These are phyloP conservation scores for Ochetophila trinervis DNA, from an alignment of 306 rosid species.

Conservation along the genomic window DNA sequence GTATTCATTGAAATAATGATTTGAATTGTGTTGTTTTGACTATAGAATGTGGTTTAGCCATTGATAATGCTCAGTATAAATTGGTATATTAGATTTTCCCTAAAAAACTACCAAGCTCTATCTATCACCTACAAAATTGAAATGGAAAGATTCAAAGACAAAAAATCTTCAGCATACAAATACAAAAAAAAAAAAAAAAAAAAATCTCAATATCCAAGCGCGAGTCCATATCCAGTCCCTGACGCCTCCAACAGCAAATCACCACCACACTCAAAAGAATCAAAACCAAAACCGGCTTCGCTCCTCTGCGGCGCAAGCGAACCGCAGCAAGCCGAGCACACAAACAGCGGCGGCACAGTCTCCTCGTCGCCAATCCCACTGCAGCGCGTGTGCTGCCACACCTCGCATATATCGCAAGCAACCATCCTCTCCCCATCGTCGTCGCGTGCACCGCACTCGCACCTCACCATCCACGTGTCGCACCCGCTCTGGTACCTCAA, in stretches of 20 bases:
- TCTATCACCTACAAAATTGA: too few relatives aligned
- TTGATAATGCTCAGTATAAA: too few relatives aligned
- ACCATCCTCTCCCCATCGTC: conserved; percentile 97
- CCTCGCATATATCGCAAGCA: conserved; percentile 80
- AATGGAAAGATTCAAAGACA: too few relatives aligned
- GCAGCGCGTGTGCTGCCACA: conserved; percentile 86
- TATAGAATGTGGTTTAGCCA: too few relatives aligned
- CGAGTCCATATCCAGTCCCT: too few relatives aligned
- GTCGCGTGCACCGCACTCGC: conserved; percentile 81
- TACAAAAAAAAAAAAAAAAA: too few relatives aligned
- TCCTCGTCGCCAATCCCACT: conserved; percentile 62
- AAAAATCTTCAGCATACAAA: too few relatives aligned
- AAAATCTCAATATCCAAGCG: too few relatives aligned
- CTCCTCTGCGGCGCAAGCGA: conserved; percentile 44
- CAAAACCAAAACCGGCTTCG: conserved; percentile 12
- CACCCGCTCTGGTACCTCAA: conserved; percentile 65
- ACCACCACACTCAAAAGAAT: neutral
- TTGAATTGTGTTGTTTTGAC: too few relatives aligned
- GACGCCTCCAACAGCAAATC: neutral
- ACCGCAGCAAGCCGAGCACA: conserved; percentile 61
- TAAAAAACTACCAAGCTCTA: too few relatives aligned
- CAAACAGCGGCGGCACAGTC: conserved; percentile 63
- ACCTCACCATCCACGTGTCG: conserved; percentile 69
- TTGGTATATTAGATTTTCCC: too few relatives aligned
- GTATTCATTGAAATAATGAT: too few relatives aligned